phyloP scores from a whole-genome alignment of 2,329 filamentous ascomycete genomes.

The Botrytis fabae region DNA sequence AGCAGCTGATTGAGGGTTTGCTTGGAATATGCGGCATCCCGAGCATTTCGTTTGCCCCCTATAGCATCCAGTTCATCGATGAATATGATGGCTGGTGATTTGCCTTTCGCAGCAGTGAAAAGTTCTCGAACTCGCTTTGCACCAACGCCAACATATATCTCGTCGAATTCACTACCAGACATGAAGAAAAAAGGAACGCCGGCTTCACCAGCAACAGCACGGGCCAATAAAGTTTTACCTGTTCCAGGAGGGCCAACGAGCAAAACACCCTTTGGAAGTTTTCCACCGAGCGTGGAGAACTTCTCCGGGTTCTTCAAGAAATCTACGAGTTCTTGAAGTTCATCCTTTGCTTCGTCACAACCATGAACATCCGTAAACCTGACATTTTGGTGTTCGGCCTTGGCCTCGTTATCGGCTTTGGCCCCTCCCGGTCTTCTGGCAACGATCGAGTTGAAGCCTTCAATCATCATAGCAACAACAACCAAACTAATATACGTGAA shows the following conservation, averaged over 20 bases:
- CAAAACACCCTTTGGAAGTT: constrained; percentile 94
- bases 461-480: constrained; percentile 77
- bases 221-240: constrained; percentile 92
- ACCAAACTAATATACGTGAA: constrained; percentile 78
- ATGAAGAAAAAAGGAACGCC: constrained; percentile 99
- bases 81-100: constrained; percentile 91
- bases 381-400: constrained; percentile 88
- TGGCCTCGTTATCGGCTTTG: constrained; percentile 74
- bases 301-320: constrained; percentile 91
- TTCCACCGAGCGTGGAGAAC: constrained; percentile 91
- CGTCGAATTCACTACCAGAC: constrained; percentile 98
- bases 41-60: constrained; percentile 87
- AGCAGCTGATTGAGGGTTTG: constrained; percentile 97
- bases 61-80: constrained; percentile 95
- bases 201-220: constrained; percentile 93
- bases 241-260: constrained; percentile 95
- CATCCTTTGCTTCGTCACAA: constrained; percentile 97
- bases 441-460: constrained; percentile 74
- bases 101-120: constrained; percentile 78
- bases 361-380: constrained; percentile 94
- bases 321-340: constrained; percentile 94
- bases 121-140: constrained; percentile 94
- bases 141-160: constrained; percentile 96
- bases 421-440: constrained; percentile 47
- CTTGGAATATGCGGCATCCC: constrained; percentile 92